Percentiles rank a stretch among this genome's conserved stretches.
Evolutionary conservation across 345 rosid genomes (phyloP).

Genomic region (Rhodamnia rubescens): DNA sequence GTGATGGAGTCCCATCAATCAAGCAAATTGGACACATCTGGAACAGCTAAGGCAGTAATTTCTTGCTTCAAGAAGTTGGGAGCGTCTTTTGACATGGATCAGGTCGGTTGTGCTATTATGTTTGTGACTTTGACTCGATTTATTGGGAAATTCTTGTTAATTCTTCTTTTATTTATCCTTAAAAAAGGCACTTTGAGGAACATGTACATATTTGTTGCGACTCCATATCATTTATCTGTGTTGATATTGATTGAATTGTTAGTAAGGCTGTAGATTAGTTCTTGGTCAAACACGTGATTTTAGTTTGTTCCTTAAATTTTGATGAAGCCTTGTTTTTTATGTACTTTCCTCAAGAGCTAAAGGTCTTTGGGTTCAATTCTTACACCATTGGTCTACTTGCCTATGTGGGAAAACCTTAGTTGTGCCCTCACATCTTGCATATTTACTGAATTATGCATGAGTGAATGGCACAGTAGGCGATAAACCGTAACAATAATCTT

Average conservation of each 20-base stretch:
- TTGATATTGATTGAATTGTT: neutral
- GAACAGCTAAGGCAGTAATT: slow-evolving; percentile 94
- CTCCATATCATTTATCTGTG: neutral
- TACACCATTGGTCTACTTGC: neutral
- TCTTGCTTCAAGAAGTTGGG: slow-evolving; percentile 92
- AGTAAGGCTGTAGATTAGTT: neutral
- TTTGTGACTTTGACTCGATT: neutral
- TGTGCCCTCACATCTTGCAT: neutral
- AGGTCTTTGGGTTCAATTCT: neutral
- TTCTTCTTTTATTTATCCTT: neutral
- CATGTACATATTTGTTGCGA: neutral
- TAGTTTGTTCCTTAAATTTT: neutral
- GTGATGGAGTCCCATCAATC: slow-evolving; percentile 98
- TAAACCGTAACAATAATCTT: neutral
- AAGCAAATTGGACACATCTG: slow-evolving; percentile 80
- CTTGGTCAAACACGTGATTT: neutral
- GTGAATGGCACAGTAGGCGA: neutral
- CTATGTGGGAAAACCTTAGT: neutral
- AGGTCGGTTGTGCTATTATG: slow-evolving; percentile 20
- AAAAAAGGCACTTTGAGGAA: neutral
- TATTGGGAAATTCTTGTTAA: neutral
- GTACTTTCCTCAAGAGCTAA: neutral
- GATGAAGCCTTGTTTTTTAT: neutral
- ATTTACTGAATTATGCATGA: neutral
- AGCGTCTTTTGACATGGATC: slow-evolving; percentile 64